Percentiles rank a stretch among this genome's conserved stretches.
Conservation (phyloP, 2,329 filamentous ascomycete genomes). For the Ophiostoma himal-ulmi region DNA sequence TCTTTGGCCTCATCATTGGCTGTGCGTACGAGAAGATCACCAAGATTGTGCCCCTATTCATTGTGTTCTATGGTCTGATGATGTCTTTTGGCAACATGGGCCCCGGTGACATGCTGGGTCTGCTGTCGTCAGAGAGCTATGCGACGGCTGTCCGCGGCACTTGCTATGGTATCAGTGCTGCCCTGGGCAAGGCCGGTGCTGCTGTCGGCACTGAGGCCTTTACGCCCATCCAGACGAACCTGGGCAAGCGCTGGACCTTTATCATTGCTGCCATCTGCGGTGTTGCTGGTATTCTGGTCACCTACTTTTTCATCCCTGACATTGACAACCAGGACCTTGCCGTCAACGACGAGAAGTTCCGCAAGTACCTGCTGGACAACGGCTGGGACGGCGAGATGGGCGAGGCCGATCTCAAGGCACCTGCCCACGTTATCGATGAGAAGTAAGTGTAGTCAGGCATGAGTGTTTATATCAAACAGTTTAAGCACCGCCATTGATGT, state of each 20-base stretch:
- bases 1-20: constrained; percentile 29
- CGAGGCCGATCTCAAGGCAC: constrained; percentile 22
- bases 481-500: too few species aligned
- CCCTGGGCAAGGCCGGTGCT: constrained; percentile 46
- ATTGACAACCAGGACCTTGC: constrained; percentile 21
- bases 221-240: constrained; percentile 24
- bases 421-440: constrained; percentile 14
- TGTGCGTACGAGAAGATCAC: constrained; percentile 39
- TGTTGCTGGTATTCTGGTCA: constrained; percentile 24
- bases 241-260: constrained; percentile 26
- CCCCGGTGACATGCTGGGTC: constrained; percentile 43
- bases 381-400: constrained; percentile 26
- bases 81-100: constrained; percentile 45
- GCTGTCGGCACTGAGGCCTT: constrained; percentile 41
- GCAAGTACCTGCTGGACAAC: constrained; percentile 20
- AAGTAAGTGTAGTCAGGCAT: background rate
- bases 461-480: too few species aligned
- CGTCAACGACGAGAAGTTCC: constrained; percentile 23
- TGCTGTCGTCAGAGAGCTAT: constrained; percentile 46
- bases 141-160: constrained; percentile 46
- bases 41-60: constrained; percentile 44
- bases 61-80: constrained; percentile 48
- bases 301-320: constrained; percentile 23
- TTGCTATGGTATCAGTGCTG: constrained; percentile 46
- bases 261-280: constrained; percentile 25